Base-by-base conservation (phyloP, 1,284 basidiomycete species). In the Trametes pubescens region DNA sequence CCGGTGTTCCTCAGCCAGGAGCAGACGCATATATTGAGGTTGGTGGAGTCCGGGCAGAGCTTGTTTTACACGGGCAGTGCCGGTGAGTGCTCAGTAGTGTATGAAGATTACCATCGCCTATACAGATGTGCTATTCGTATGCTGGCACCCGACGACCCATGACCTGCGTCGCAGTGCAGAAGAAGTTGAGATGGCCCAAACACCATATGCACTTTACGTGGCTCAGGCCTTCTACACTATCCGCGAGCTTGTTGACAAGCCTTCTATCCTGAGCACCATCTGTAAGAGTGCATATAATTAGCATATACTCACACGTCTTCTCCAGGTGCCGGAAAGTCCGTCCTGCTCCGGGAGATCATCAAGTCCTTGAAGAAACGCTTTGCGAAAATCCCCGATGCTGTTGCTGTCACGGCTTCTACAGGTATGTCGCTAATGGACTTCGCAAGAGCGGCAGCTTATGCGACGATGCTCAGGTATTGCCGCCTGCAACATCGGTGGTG, bases 1-100 rank as follows among this genome's bases (percentile, higher is more conserved):
- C 66, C 77, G 0, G 77, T 91, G 21, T 84, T 82, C 70, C 81
- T 98, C 62, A 96, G 94, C 73, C 79, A 85, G 61, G 95, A 98
- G 73, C 96, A 98, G 77, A 87, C 82, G 59, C 85, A 91, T 67
- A 93, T 98, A 49, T 78, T 97, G 64, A 83, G 86, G 64, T 85
- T 97, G 4, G 92, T 95, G 0, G 77, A 89, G 32, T 79, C 86
- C 16, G 88, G 87, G 2, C 79, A 90, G 59, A 97, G 89, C 71
- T 75, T 99, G n/a, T 99, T 99, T 74, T 99, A 98, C 78, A 99
- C 97, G 0, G 97, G 98, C 26, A 96, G 93, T 80, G 97, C 95
- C 64, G 95, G 95, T 96, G 69, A 72, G 91, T 81, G 10, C 32
- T 35, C 1, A 9, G 21, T 26, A 7, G 21, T 34, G 24, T 47